Percentiles rank a stretch among this genome's conserved stretches.
Conservation (phyloP, 1,139 yeast genomes). For the Yamadazyma aaseri region DNA sequence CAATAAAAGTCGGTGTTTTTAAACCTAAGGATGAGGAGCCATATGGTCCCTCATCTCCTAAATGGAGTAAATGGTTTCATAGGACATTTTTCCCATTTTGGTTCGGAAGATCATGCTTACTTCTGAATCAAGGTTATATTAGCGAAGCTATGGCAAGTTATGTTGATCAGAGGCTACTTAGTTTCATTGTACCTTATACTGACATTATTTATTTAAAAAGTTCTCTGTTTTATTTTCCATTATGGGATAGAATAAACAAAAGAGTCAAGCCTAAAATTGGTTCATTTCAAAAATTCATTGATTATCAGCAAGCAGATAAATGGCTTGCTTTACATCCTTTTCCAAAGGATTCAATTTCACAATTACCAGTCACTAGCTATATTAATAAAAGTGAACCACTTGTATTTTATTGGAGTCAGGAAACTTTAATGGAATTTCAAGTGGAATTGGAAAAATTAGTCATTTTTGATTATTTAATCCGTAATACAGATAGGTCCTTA, state of each 20-base stretch:
- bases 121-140: constrained; percentile 71
- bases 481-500: constrained; percentile 73
- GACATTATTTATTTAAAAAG: constrained; percentile 57
- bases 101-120: constrained; percentile 71
- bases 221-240: constrained; percentile 53
- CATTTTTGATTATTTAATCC: constrained; percentile 66
- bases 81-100: constrained; percentile 74
- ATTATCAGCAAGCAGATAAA: constrained; percentile 59
- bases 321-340: constrained; percentile 58
- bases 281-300: constrained; percentile 61
- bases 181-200: constrained; percentile 66
- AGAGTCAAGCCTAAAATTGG: constrained; percentile 49
- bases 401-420: constrained; percentile 55
- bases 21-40: constrained; percentile 85
- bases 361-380: constrained; percentile 22
- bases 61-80: constrained; percentile 81
- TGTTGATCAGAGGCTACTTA: constrained; percentile 57
- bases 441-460: constrained; percentile 69
- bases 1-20: constrained; percentile 53
- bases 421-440: constrained; percentile 50
- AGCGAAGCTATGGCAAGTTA: constrained; percentile 73
- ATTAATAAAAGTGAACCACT: constrained; percentile 17
- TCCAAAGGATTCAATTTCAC: constrained; percentile 32
- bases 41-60: constrained; percentile 74
- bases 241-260: constrained; percentile 39